A percentile compares a stretch with the other conserved stretches of the same genome.
phyloP scores from a whole-genome alignment of 192 early-diverging fungal genomes.

The Rhizophagus clarus region DNA sequence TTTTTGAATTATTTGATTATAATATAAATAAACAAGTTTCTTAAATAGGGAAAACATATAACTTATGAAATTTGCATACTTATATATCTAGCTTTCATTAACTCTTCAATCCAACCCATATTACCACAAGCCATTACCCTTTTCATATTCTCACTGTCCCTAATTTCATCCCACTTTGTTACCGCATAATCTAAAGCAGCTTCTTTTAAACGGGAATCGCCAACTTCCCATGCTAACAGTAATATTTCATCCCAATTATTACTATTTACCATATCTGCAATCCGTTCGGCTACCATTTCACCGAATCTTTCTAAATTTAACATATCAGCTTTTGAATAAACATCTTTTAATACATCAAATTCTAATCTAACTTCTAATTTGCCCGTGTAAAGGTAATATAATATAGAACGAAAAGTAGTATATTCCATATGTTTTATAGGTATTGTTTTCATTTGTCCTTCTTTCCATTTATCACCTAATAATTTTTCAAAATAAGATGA shows the following conservation, averaged over 20 bases:
- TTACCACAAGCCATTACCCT: slow-evolving; percentile 30
- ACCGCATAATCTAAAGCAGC: slow-evolving; percentile 31
- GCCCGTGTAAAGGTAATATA: slow-evolving; percentile 30
- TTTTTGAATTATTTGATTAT: background rate
- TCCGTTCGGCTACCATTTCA: slow-evolving; percentile 21
- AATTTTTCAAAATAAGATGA: slow-evolving; percentile 33
- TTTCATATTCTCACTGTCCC: slow-evolving; percentile 28
- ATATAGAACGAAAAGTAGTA: slow-evolving; percentile 29
- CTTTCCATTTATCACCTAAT: slow-evolving; percentile 31
- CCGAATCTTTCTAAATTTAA: slow-evolving; percentile 28
- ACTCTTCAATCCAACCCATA: slow-evolving; percentile 33
- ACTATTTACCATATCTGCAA: slow-evolving; percentile 27
- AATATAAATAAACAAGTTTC: background rate
- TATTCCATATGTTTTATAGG: slow-evolving; percentile 30
- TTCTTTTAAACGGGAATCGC: slow-evolving; percentile 17
- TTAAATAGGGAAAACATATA: background rate
- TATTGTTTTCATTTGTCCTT: slow-evolving; percentile 29
- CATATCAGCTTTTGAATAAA: slow-evolving; percentile 34
- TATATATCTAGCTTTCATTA: slow-evolving; percentile 23
- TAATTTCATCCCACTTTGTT: slow-evolving; percentile 22
- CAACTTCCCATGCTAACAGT: slow-evolving; percentile 33
- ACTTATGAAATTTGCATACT: background rate
- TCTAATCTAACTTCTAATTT: slow-evolving; percentile 10
- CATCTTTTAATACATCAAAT: slow-evolving; percentile 30
- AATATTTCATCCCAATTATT: slow-evolving; percentile 33